phyloP scores from a whole-genome alignment of 345 rosid species.

The Hibiscus trionum region DNA sequence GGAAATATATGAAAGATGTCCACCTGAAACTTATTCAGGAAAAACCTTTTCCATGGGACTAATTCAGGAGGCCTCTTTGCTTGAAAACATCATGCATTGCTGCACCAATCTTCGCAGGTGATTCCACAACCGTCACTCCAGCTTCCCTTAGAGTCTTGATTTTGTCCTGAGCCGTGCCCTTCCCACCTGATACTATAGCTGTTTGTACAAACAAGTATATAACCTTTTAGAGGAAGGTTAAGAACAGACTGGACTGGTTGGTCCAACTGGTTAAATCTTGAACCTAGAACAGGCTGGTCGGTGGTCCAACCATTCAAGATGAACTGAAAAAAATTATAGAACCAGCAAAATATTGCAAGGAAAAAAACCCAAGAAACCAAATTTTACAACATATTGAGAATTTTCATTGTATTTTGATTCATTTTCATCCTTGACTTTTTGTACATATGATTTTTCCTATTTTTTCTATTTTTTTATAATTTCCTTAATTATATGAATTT shows the following conservation, averaged over 20 bases:
- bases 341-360: background rate
- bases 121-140: conserved; percentile 84
- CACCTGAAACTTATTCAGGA: conserved; percentile 22
- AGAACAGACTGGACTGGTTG: too few species aligned
- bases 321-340: too few species aligned
- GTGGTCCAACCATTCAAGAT: too few species aligned
- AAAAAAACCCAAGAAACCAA: background rate
- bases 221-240: too few species aligned
- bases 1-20: background rate
- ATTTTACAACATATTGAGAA: too few species aligned
- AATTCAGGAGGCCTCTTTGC: conserved; percentile 51
- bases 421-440: too few species aligned
- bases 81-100: conserved; percentile 75
- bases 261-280: too few species aligned
- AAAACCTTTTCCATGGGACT: conserved; percentile 10
- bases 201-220: conserved; percentile 7
- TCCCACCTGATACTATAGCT: conserved; percentile 93
- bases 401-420: too few species aligned
- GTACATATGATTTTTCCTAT: too few species aligned
- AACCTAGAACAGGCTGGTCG: too few species aligned
- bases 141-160: conserved; percentile 73
- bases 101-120: conserved; percentile 82
- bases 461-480: too few species aligned
- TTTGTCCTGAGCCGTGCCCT: conserved; percentile 97
- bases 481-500: too few species aligned